A percentile compares a stretch with the other conserved stretches of the same genome.
Evolutionary conservation across 768 basidiomycete species (phyloP).

Genomic region (Baorangia bicolor): DNA sequence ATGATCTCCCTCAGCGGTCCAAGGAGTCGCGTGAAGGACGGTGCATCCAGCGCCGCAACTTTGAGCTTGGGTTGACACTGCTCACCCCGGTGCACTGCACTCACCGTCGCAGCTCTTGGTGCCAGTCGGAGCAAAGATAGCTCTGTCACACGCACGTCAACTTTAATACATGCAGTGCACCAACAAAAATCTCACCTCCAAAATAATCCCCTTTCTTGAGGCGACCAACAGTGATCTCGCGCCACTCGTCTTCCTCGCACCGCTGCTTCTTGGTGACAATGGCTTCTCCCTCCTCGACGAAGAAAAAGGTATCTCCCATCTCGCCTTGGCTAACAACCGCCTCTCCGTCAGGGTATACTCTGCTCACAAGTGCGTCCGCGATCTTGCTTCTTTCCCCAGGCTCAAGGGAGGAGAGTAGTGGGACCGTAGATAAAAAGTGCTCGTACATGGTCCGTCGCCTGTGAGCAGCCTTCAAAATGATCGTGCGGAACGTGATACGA

Average conservation of each 20-base stretch:
- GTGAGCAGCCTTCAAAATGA: slow-evolving; percentile 91
- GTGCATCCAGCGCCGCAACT: slow-evolving; percentile 90
- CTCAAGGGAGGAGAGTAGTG: slow-evolving; percentile 81
- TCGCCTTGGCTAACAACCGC: slow-evolving; percentile 91
- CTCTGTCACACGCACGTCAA: slow-evolving; percentile 50
- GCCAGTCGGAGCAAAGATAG: slow-evolving; percentile 85
- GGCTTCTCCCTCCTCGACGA: slow-evolving; percentile 93
- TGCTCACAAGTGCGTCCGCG: slow-evolving; percentile 89
- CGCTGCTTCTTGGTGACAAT: slow-evolving; percentile 75
- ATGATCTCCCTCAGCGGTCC: slow-evolving; percentile 92
- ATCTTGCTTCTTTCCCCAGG: slow-evolving; percentile 94
- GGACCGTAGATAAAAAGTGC: slow-evolving; percentile 88
- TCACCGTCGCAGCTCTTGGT: slow-evolving; percentile 96
- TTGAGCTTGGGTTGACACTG: slow-evolving; percentile 66
- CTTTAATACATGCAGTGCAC: neutral
- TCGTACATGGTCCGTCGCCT: slow-evolving; percentile 95
- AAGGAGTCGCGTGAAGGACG: slow-evolving; percentile 90
- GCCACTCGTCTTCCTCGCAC: slow-evolving; percentile 54
- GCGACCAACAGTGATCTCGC: slow-evolving; percentile 69
- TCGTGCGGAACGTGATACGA: slow-evolving; percentile 96
- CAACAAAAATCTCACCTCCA: slow-evolving; percentile 65
- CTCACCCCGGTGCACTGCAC: slow-evolving; percentile 55
- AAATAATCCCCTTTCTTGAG: slow-evolving; percentile 95
- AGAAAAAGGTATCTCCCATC: slow-evolving; percentile 96
- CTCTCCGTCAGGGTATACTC: slow-evolving; percentile 78